phyloP scores from a whole-genome alignment of 805 yeast species.

The Yamadazyma ubonensis region DNA sequence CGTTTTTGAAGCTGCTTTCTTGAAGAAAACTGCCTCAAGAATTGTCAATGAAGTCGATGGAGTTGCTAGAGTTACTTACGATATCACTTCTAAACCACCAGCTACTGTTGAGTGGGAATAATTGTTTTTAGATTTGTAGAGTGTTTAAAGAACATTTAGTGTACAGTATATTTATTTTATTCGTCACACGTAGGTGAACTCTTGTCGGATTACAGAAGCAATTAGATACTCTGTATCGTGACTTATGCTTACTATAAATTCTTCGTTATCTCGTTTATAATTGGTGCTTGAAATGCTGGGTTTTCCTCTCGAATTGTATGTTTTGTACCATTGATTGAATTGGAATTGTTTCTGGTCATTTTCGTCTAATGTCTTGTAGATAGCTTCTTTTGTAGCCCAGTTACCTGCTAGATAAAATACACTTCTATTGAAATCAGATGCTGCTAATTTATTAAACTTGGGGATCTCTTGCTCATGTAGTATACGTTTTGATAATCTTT shows the following conservation, averaged over 20 bases:
- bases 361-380: constrained; percentile 56
- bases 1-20: constrained; percentile 86
- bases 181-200: constrained; percentile 9
- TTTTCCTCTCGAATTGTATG: constrained; percentile 37
- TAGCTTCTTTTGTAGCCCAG: constrained; percentile 79
- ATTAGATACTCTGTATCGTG: constrained; percentile 64
- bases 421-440: constrained; percentile 18
- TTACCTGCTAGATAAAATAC: constrained; percentile 47
- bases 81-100: constrained; percentile 98
- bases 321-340: constrained; percentile 62
- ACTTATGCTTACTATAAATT: constrained; percentile 54
- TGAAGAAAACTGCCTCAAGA: constrained; percentile 90
- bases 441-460: constrained; percentile 20
- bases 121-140: constrained; percentile 11
- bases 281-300: constrained; percentile 41
- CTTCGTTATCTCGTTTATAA: constrained; percentile 35
- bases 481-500: constrained; percentile 45
- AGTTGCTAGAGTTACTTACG: constrained; percentile 98
- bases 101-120: constrained; percentile 99
- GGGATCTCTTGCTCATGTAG: constrained; percentile 47
- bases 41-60: constrained; percentile 98
- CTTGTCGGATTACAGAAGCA: constrained; percentile 53
- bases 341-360: constrained; percentile 50
- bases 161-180: constrained; percentile 8
- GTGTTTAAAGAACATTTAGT: constrained; percentile 6